Conservation (phyloP, 805 yeast species). For the Allodekkera sacchari region DNA sequence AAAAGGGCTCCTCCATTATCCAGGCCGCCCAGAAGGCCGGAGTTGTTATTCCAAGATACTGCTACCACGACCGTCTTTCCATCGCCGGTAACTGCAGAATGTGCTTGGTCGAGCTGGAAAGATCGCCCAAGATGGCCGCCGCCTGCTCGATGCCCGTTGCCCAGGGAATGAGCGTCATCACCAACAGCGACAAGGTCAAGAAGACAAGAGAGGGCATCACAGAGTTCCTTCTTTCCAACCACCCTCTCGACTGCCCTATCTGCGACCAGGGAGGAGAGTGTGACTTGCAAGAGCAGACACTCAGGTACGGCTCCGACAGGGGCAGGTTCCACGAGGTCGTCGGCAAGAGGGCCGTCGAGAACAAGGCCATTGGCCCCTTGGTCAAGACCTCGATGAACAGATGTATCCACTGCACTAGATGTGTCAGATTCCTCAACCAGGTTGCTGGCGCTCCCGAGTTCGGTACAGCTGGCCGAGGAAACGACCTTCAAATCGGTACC, state of each 20-base stretch:
- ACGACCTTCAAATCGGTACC: constrained; percentile 87
- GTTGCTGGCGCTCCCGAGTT: constrained; percentile 90
- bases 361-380: constrained; percentile 83
- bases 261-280: constrained; percentile 96
- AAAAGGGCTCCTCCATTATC: constrained; percentile 80
- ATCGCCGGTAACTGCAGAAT: constrained; percentile 90
- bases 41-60: constrained; percentile 78
- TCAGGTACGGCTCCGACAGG: constrained; percentile 77
- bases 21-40: constrained; percentile 93
- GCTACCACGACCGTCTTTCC: constrained; percentile 86
- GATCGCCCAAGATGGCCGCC: constrained; percentile 84
- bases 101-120: constrained; percentile 86
- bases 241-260: constrained; percentile 87
- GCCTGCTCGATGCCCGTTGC: constrained; percentile 91
- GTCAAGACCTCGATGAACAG: constrained; percentile 88
- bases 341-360: constrained; percentile 86
- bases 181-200: constrained; percentile 68
- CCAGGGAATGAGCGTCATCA: constrained; percentile 80
- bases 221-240: constrained; percentile 80
- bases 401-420: constrained; percentile 87
- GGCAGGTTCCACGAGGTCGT: constrained; percentile 75
- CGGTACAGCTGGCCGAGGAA: constrained; percentile 85
- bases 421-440: constrained; percentile 84
- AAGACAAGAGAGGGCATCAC: constrained; percentile 87
- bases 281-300: constrained; percentile 81